Conservation (phyloP, 23 red algal species). For the Agarophyton chilense region DNA sequence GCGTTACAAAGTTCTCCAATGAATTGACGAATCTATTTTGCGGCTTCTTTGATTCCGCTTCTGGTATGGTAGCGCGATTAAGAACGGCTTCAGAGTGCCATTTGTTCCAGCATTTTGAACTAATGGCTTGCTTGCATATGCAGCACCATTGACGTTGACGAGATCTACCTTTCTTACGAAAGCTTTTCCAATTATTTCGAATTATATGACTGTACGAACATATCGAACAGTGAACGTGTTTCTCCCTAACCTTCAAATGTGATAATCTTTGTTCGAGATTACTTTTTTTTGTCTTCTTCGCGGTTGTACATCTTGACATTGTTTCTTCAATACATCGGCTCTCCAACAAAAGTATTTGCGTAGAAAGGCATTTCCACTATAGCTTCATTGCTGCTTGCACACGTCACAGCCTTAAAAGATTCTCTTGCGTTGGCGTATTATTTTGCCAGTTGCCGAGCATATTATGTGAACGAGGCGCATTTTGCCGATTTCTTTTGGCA, state of each 20-base stretch:
- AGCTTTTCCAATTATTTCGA: not conserved
- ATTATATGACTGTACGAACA: conserved; percentile 35
- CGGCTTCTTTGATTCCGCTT: no score
- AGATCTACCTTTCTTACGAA: not conserved
- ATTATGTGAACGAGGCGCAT: conserved; percentile 12
- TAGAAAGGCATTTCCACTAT: not conserved
- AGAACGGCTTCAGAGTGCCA: no score
- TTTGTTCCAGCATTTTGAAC: conserved; percentile 10
- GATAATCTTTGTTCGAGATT: not conserved
- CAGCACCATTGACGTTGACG: not conserved
- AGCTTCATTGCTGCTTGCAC: not conserved
- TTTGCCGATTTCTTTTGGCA: not conserved
- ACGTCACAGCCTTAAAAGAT: not conserved
- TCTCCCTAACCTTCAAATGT: not conserved
- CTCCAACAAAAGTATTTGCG: no score
- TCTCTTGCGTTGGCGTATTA: not conserved
- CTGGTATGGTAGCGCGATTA: no score
- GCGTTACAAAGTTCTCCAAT: no score
- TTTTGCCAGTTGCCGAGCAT: conserved; percentile 14
- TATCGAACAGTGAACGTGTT: not conserved
- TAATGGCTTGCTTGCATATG: not conserved
- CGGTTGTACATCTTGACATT: not conserved
- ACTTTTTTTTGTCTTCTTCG: not conserved
- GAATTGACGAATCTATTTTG: no score
- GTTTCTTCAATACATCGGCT: not conserved